Base-by-base conservation (phyloP, 352 stramenopile species). In the Discostella stelligera region DNA sequence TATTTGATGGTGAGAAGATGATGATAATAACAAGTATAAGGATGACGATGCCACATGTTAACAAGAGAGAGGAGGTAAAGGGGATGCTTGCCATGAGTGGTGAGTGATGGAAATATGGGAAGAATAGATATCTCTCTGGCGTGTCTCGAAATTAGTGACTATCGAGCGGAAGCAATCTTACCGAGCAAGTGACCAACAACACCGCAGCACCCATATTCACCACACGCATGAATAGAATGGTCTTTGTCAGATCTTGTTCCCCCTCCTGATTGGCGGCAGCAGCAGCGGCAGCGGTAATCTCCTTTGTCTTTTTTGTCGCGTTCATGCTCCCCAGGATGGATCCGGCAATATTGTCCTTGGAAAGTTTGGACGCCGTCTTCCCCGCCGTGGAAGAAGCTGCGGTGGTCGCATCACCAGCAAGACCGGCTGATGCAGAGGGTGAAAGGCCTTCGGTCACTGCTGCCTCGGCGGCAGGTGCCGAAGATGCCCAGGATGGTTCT, bases 141-240 rank as follows among this genome's bases (percentile, higher is more conserved):
- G 2, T 53, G 46, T 53, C 14, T 18, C 3, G 46, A 18, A 21
- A 10, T 2, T 53, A 9, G 8, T 53, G 46, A 18, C 46, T 21
- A 4, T 53, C 14, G 46, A 18, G 21, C 9, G 14, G 18, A 82
- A 32, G 27, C 27, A 32, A 32, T 32, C 80, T 68, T 74, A 87
- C 80, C 46, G 80, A 86, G 41, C 52, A 48, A 18, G 75, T 77
- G 49, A 92, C 85, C 0, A 92, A 53, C 21, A 79, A 73, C 48
- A 61, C 67, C 8, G 86, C 74, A 6, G 82, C 71, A 60, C 66
- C 85, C 72, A 94, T 80, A 66, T 94, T 94, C 0, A 80, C 25
- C 3, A 93, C 27, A 3, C 89, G 65, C 84, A 93, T 93, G 13
- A 83, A 79, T 9, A 93, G 65, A 71, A 94, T 91, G 6, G 91